Evolutionary conservation across 371 early-diverging fungal species (phyloP).

Genomic region (Apophysomyces ossiformis): DNA sequence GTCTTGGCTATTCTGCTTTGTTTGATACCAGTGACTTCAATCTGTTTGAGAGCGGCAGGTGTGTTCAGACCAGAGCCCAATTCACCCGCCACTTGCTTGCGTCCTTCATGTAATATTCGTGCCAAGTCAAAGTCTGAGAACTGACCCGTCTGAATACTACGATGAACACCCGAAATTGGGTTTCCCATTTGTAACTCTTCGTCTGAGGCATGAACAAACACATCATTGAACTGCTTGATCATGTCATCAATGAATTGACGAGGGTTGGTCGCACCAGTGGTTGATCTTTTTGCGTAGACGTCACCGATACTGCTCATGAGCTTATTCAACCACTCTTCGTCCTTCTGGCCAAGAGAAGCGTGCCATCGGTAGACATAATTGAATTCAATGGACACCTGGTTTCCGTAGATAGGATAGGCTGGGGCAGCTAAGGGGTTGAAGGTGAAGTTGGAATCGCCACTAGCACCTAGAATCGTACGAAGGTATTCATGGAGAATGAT

Average conservation of each 20-base stretch:
- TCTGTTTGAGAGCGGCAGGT: conserved; percentile 43
- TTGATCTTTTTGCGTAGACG: conserved; percentile 5
- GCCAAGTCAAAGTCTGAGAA: conserved; percentile 44
- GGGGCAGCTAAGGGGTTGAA: conserved; percentile 37
- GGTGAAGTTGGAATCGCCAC: conserved; percentile 34
- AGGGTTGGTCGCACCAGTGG: conserved; percentile 16
- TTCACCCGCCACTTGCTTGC: conserved; percentile 35
- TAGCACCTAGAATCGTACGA: conserved; percentile 50
- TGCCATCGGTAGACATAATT: conserved; percentile 60
- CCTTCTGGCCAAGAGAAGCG: conserved; percentile 48
- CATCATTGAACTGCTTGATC: conserved; percentile 33
- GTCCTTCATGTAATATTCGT: conserved; percentile 28
- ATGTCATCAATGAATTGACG: conserved; percentile 28
- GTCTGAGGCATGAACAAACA: conserved; percentile 36
- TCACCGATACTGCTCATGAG: conserved; percentile 26
- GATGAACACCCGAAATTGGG: conserved; percentile 48
- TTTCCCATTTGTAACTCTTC: conserved; percentile 43
- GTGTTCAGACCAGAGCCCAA: conserved; percentile 51
- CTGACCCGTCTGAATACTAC: conserved; percentile 33
- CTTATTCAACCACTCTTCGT: conserved; percentile 38
- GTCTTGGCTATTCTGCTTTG: conserved; percentile 39
- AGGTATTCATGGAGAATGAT: conserved; percentile 54
- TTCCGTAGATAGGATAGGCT: conserved; percentile 42
- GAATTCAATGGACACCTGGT: conserved; percentile 57
- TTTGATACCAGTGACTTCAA: conserved; percentile 55